Percentiles rank a stretch among this genome's conserved stretches.
Evolutionary conservation across 176 grass and related monocot species (phyloP).

Genomic region (Saccharum officinarum): DNA sequence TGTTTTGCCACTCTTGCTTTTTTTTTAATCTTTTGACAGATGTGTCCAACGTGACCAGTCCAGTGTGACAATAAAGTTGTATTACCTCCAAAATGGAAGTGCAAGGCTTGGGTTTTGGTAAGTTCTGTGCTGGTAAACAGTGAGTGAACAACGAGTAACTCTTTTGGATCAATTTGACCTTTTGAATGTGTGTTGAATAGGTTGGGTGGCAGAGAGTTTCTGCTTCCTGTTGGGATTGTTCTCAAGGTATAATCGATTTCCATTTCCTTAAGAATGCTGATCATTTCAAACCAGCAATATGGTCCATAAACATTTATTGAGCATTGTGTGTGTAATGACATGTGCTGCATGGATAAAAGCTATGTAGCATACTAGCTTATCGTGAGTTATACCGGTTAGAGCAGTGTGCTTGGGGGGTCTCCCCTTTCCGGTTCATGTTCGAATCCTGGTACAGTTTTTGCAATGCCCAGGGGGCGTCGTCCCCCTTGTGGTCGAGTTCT

Average conservation of each 20-base stretch:
- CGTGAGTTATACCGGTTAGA: not conserved
- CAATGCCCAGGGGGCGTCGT: not conserved
- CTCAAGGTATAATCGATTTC: conserved; percentile 63
- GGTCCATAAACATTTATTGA: conserved; percentile 4
- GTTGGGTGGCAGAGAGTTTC: conserved; percentile 87
- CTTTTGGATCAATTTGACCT: conserved; percentile 22
- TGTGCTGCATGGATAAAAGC: conserved; percentile 11
- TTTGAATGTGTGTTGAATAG: conserved; percentile 46
- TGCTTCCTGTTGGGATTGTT: conserved; percentile 93
- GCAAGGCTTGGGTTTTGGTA: conserved; percentile 98
- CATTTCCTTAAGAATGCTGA: conserved; percentile 25
- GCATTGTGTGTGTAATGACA: conserved; percentile 14
- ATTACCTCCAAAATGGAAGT: conserved; percentile 98
- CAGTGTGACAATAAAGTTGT: conserved; percentile 83
- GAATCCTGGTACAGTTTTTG: not conserved
- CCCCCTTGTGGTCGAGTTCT: not conserved
- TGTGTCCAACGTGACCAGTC: conserved; percentile 85
- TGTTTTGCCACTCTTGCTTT: not conserved
- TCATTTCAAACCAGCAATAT: conserved; percentile 13
- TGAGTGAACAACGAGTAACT: not conserved
- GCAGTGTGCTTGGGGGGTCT: not conserved
- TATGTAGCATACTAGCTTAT: not conserved
- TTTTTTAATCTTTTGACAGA: conserved; percentile 52
- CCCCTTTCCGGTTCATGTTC: not conserved
- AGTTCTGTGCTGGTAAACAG: conserved; percentile 35